A percentile compares a stretch with the other conserved stretches of the same genome.
Conservation (phyloP, 1,139 yeast species). For the Pichia sp. region DNA sequence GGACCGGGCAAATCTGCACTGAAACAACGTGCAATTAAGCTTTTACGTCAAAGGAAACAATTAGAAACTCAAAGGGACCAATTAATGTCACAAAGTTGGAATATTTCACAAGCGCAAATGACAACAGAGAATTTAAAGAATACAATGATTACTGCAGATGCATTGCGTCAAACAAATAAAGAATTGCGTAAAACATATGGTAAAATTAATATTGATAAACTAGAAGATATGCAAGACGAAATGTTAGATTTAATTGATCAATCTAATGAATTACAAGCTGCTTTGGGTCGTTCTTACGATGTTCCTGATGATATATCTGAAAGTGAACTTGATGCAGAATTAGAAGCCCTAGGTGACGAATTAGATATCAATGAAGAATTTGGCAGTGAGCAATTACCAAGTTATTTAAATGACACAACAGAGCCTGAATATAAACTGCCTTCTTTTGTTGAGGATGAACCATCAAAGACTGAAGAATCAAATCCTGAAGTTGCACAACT, state of each 20-base stretch:
- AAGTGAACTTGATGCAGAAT: slow-evolving; percentile 87
- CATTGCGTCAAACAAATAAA: slow-evolving; percentile 87
- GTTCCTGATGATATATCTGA: slow-evolving; percentile 92
- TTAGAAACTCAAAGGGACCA: slow-evolving; percentile 90
- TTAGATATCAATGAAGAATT: slow-evolving; percentile 65
- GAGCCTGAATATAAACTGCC: slow-evolving; percentile 48
- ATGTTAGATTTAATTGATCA: slow-evolving; percentile 93
- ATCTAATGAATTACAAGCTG: slow-evolving; percentile 85
- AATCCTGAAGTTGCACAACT: slow-evolving; percentile 6
- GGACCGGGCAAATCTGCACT: slow-evolving; percentile 88
- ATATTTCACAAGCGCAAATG: slow-evolving; percentile 95
- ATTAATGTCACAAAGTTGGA: slow-evolving; percentile 89
- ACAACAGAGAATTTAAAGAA: slow-evolving; percentile 91
- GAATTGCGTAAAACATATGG: slow-evolving; percentile 88
- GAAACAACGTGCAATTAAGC: slow-evolving; percentile 81
- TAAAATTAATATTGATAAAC: slow-evolving; percentile 85
- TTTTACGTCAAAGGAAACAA: slow-evolving; percentile 81
- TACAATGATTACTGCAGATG: slow-evolving; percentile 93
- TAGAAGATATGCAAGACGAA: slow-evolving; percentile 91
- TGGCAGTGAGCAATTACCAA: slow-evolving; percentile 48
- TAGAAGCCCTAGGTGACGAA: slow-evolving; percentile 93
- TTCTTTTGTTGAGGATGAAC: slow-evolving; percentile 67
- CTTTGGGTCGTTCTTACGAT: slow-evolving; percentile 76
- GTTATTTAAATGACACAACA: slow-evolving; percentile 41
- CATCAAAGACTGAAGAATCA: slow-evolving; percentile 30